Percentiles rank a stretch among this genome's conserved stretches.
Evolutionary conservation across 257 asterid genomes (phyloP).

Genomic region (Dorcoceras hygrometricum): DNA sequence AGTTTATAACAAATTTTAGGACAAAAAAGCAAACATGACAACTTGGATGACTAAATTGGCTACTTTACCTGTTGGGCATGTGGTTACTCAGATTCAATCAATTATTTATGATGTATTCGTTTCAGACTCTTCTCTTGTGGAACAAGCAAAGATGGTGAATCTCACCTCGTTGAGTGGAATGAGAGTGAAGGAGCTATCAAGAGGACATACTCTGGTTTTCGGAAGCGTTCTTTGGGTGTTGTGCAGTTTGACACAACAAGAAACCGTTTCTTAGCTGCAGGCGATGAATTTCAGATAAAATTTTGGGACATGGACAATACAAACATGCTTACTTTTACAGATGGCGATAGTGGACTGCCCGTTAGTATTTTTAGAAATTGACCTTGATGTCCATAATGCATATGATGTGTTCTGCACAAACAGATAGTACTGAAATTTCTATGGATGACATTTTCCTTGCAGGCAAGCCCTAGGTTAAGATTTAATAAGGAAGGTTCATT

Average conservation of each 20-base stretch:
- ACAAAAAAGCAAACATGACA: too few relatives aligned
- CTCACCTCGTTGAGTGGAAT: conserved; percentile 93
- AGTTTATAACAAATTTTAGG: too few relatives aligned
- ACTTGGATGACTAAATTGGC: too few relatives aligned
- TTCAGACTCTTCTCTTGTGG: conserved; percentile 93
- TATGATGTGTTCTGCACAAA: conserved; percentile 3
- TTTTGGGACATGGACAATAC: conserved; percentile 93
- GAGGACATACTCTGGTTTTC: conserved; percentile 76
- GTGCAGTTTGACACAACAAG: conserved; percentile 87
- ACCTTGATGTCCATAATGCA: conserved; percentile 22
- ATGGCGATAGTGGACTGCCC: conserved; percentile 87
- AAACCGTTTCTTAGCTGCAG: conserved; percentile 88
- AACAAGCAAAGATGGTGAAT: conserved; percentile 93
- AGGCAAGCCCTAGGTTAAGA: conserved; percentile 89
- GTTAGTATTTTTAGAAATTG: conserved; percentile 46
- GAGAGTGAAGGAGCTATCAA: conserved; percentile 94
- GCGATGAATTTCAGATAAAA: conserved; percentile 89
- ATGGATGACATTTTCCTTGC: conserved; percentile 25
- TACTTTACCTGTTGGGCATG: too few relatives aligned
- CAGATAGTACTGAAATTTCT: conserved; percentile 7
- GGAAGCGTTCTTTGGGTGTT: conserved; percentile 84
- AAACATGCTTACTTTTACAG: conserved; percentile 61
- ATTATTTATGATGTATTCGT: conserved; percentile 26
- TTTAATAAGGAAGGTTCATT: conserved; percentile 89
- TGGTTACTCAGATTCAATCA: neutral